phyloP scores from a whole-genome alignment of 192 early-diverging fungal species.

The Backusella sp. region DNA sequence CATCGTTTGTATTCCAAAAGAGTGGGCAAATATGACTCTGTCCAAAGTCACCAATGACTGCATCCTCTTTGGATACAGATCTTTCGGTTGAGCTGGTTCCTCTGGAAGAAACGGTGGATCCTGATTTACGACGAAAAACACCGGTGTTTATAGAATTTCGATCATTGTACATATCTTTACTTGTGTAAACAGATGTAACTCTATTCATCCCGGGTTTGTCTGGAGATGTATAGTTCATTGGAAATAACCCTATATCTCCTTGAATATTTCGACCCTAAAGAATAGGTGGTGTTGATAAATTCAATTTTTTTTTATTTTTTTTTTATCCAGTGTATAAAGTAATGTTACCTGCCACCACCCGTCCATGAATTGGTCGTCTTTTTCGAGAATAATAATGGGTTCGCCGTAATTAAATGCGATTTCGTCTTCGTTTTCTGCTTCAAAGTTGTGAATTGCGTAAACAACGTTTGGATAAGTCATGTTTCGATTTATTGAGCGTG shows the following conservation, averaged over 20 bases:
- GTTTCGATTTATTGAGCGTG: background rate
- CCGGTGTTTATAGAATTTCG: background rate
- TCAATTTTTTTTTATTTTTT: background rate
- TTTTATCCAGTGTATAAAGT: background rate
- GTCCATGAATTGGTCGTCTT: constrained; percentile 70
- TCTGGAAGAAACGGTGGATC: background rate
- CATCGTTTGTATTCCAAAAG: background rate
- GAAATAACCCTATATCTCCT: constrained; percentile 69
- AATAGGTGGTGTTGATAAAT: background rate
- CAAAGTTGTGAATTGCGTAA: constrained; percentile 56
- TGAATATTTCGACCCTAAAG: constrained; percentile 59
- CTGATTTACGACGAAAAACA: background rate
- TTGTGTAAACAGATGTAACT: background rate
- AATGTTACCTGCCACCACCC: constrained; percentile 73
- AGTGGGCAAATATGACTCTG: background rate
- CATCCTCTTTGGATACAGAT: background rate
- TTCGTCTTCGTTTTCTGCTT: constrained; percentile 69
- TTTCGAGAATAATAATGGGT: constrained; percentile 64
- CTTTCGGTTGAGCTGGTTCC: background rate
- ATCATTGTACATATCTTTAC: background rate
- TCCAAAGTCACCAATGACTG: background rate
- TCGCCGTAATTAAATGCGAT: constrained; percentile 68
- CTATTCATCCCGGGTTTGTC: background rate
- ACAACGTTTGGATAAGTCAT: constrained; percentile 42
- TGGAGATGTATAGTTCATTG: constrained; percentile 61